Evolutionary conservation across 2,329 filamentous ascomycete species (phyloP).

Genomic region (Drechslerella dactyloides): DNA sequence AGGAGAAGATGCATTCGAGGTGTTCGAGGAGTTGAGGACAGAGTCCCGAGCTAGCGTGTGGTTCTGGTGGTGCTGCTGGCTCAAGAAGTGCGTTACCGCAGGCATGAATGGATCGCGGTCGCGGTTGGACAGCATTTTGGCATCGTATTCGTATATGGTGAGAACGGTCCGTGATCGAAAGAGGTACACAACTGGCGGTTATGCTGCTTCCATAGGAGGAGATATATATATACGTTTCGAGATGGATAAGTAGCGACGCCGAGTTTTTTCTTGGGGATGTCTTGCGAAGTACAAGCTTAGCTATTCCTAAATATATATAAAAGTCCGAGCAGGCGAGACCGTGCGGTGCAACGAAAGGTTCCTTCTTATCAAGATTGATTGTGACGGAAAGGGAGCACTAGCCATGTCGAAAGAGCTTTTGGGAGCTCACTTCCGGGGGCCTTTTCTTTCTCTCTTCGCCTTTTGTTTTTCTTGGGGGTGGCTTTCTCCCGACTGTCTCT

Average conservation of each 20-base stretch:
- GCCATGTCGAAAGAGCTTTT: constrained; percentile 11
- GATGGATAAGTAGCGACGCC: background rate
- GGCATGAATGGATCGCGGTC: constrained; percentile 51
- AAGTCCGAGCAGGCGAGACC: background rate
- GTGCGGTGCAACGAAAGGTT: background rate
- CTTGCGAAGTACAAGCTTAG: background rate
- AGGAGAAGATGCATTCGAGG: constrained; percentile 37
- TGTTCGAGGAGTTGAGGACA: constrained; percentile 37
- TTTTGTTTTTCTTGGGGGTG: constrained; percentile 19
- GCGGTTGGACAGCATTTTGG: constrained; percentile 50
- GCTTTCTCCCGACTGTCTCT: background rate
- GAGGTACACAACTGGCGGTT: background rate
- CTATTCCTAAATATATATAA: background rate
- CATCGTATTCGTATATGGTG: constrained; percentile 17
- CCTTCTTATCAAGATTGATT: constrained; percentile 12
- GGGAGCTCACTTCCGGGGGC: constrained; percentile 18
- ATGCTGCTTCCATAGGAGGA: background rate
- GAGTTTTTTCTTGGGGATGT: background rate
- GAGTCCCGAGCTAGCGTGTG: constrained; percentile 37
- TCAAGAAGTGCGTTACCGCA: constrained; percentile 45
- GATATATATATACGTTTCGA: background rate
- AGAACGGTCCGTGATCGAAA: background rate
- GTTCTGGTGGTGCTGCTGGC: constrained; percentile 49
- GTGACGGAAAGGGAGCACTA: constrained; percentile 7
- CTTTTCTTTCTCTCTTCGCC: constrained; percentile 3